Conservation (phyloP, 2,329 filamentous ascomycete genomes). For the Penicillium crustosum region DNA sequence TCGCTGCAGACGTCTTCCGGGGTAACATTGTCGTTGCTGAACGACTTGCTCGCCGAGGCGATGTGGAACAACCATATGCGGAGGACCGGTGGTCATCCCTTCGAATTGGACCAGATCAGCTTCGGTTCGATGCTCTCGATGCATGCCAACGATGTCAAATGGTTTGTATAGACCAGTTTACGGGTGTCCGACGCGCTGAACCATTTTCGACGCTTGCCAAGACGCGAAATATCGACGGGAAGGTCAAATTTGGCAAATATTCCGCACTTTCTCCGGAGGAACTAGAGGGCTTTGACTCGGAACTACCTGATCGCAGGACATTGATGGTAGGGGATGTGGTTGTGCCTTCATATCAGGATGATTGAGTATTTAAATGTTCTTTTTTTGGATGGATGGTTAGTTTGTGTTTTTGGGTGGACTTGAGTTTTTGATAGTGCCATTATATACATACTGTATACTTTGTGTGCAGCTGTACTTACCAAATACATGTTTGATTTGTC, state of each 20-base stretch:
- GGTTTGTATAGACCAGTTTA: conserved; percentile 89
- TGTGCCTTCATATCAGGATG: conserved; percentile 30
- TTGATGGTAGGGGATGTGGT: conserved; percentile 45
- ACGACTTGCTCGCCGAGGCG: conserved; percentile 44
- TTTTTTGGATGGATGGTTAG: background rate
- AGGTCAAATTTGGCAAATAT: conserved; percentile 88
- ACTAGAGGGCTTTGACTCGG: conserved; percentile 15
- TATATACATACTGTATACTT: background rate
- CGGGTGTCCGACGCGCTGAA: conserved; percentile 73
- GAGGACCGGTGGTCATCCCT: conserved; percentile 77
- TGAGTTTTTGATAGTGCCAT: background rate
- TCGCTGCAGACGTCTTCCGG: conserved; percentile 75
- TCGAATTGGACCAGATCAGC: conserved; percentile 55
- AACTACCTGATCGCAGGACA: conserved; percentile 22
- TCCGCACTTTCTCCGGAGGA: conserved; percentile 46
- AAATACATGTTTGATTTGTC: background rate
- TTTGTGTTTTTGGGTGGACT: background rate
- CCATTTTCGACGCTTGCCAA: conserved; percentile 87
- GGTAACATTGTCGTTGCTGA: conserved; percentile 79
- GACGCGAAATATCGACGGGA: conserved; percentile 77
- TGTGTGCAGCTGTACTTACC: background rate
- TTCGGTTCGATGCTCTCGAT: conserved; percentile 64
- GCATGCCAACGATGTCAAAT: conserved; percentile 90
- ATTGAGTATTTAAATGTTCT: conserved; percentile 2
- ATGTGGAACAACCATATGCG: conserved; percentile 62